Conservation (phyloP, 176 grass and related monocot genomes). For the Dactylis glomerata region DNA sequence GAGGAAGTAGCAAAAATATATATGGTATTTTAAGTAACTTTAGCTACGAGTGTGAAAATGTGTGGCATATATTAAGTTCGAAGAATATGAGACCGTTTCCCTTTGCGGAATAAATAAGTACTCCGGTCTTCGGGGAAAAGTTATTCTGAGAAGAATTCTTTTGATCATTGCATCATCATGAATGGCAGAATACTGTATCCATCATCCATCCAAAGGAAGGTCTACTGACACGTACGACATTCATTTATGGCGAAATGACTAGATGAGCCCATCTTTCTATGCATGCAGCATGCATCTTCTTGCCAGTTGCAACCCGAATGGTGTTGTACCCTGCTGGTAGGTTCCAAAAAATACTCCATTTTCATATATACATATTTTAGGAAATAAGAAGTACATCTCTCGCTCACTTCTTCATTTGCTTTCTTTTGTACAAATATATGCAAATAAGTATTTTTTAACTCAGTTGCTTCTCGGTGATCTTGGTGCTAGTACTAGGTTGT, state of each 20-base stretch:
- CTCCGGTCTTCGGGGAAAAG: neutral
- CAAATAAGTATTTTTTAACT: no score
- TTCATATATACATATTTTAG: no score
- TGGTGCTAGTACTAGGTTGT: no score
- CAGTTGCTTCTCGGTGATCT: no score
- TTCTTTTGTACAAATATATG: no score
- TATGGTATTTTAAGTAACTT: no score
- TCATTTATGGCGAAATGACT: neutral
- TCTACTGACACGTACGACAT: slow-evolving; percentile 6
- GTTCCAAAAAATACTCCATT: neutral
- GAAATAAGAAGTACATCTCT: no score
- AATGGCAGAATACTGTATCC: neutral
- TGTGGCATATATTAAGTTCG: no score
- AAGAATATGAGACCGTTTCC: no score
- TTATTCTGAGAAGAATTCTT: neutral
- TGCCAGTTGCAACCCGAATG: neutral
- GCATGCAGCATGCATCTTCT: neutral
- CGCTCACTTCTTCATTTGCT: no score
- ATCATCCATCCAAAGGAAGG: neutral
- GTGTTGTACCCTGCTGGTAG: neutral
- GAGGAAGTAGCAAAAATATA: no score
- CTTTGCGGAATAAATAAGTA: neutral
- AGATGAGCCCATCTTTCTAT: neutral
- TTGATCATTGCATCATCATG: slow-evolving; percentile 21
- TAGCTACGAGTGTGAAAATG: no score